Evolutionary conservation across 2,329 filamentous ascomycete species (phyloP).

Genomic region (Pseudophaeomoniella oleicola): DNA sequence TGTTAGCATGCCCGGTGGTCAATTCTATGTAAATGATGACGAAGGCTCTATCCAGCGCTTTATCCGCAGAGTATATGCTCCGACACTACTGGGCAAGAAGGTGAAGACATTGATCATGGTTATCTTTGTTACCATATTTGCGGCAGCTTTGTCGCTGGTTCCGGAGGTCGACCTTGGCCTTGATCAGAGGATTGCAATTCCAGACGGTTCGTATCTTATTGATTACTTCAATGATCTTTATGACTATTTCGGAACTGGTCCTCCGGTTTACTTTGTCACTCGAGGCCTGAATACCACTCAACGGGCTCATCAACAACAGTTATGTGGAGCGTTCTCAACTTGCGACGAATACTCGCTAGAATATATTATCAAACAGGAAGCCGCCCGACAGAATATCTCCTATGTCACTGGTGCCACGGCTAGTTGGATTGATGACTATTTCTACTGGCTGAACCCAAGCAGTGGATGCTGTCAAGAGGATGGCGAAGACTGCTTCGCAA

Average conservation of each 20-base stretch:
- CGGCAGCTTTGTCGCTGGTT: slow-evolving; percentile 69
- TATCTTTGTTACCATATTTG: slow-evolving; percentile 75
- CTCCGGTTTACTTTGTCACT: slow-evolving; percentile 92
- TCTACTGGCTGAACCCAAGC: slow-evolving; percentile 87
- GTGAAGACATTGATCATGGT: slow-evolving; percentile 64
- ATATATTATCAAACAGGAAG: slow-evolving; percentile 85
- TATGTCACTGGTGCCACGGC: slow-evolving; percentile 81
- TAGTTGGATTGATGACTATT: slow-evolving; percentile 94
- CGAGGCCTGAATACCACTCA: slow-evolving; percentile 65
- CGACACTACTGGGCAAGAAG: slow-evolving; percentile 62
- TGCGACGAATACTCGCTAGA: slow-evolving; percentile 73
- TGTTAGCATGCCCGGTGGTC: slow-evolving; percentile 45
- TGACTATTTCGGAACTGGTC: slow-evolving; percentile 77
- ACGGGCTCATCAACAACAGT: slow-evolving; percentile 61
- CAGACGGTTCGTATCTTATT: slow-evolving; percentile 86
- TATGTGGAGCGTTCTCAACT: slow-evolving; percentile 83
- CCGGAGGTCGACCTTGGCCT: slow-evolving; percentile 76
- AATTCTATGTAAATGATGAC: slow-evolving; percentile 61
- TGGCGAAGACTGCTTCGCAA: slow-evolving; percentile 61
- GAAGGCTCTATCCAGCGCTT: slow-evolving; percentile 75
- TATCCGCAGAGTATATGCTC: slow-evolving; percentile 81
- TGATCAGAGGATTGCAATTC: slow-evolving; percentile 88
- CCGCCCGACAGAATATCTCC: slow-evolving; percentile 74
- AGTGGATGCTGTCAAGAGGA: slow-evolving; percentile 63
- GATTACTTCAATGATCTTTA: slow-evolving; percentile 95